Evolutionary conservation across 2,329 filamentous ascomycete genomes (phyloP).

Genomic region (Colletotrichum sp.): DNA sequence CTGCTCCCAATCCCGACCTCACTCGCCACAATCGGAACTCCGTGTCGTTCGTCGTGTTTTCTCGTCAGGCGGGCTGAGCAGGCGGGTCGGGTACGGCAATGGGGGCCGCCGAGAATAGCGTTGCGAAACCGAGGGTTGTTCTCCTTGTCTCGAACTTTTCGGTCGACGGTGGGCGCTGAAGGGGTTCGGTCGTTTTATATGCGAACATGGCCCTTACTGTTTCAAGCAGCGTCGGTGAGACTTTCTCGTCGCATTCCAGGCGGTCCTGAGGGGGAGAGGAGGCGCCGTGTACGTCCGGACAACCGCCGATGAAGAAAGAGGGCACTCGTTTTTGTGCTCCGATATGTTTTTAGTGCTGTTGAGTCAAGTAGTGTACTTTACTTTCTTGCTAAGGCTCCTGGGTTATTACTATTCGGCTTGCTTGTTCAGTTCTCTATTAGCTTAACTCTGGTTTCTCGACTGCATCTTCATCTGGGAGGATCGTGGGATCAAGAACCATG

Average conservation of each 20-base stretch:
- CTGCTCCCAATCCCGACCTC: neutral
- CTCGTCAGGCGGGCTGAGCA: neutral
- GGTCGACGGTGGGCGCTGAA: neutral
- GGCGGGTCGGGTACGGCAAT: neutral
- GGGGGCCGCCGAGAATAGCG: neutral
- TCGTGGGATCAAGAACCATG: neutral
- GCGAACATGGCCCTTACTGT: neutral
- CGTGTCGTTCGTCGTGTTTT: neutral
- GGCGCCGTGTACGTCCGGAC: neutral
- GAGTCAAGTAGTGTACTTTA: too few species aligned
- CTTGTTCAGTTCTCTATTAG: neutral
- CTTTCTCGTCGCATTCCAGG: neutral
- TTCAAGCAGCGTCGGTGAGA: neutral
- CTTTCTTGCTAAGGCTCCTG: neutral
- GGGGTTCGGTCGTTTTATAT: neutral
- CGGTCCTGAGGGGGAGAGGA: neutral
- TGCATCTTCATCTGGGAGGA: neutral
- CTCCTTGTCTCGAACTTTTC: neutral
- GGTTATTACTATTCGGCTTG: neutral
- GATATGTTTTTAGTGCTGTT: neutral
- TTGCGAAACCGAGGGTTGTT: neutral
- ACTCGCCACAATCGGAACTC: neutral
- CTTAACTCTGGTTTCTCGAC: neutral
- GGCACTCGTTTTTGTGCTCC: neutral
- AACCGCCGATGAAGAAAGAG: neutral